Conservation (phyloP, 2,329 filamentous ascomycete species). For the Emericellopsis cladophorae region DNA sequence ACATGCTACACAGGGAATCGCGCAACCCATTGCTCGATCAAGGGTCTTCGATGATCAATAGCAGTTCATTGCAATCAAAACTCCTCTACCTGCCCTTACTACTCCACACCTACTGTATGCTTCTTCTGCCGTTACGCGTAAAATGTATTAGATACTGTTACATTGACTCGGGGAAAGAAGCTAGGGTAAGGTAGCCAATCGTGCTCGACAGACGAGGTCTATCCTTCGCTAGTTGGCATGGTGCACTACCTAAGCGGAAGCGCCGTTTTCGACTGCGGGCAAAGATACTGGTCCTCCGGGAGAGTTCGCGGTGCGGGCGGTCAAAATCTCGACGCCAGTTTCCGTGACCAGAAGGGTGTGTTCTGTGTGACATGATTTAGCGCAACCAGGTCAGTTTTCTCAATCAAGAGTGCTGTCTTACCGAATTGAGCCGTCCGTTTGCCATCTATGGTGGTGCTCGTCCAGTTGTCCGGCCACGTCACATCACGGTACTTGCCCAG, state of each 20-base stretch:
- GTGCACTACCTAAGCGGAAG: neutral
- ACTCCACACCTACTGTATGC: too few species aligned
- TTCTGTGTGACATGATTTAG: conserved; percentile 29
- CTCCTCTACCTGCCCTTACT: too few species aligned
- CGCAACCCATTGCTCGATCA: too few species aligned
- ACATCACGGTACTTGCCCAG: conserved; percentile 82
- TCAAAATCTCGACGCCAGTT: conserved; percentile 69
- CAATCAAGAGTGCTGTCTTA: conserved; percentile 25
- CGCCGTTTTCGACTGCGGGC: conserved; percentile 19
- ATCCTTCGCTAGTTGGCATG: too few species aligned
- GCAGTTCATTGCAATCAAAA: too few species aligned
- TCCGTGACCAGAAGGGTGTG: conserved; percentile 78
- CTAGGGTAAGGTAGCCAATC: too few species aligned
- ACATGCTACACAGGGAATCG: too few species aligned
- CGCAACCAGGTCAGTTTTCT: conserved; percentile 8
- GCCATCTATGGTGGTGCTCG: conserved; percentile 83
- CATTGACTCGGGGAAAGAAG: too few species aligned
- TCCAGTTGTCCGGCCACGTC: conserved; percentile 99
- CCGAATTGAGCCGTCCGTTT: conserved; percentile 86
- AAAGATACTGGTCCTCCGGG: conserved; percentile 61
- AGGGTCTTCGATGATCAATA: too few species aligned
- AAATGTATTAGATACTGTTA: too few species aligned
- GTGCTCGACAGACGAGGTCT: too few species aligned
- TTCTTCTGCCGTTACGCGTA: too few species aligned
- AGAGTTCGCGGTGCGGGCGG: conserved; percentile 58